These are phyloP conservation scores for Phaseolus coccineus DNA, from an alignment of 331 rosid genomes.

Conservation along the genomic window DNA sequence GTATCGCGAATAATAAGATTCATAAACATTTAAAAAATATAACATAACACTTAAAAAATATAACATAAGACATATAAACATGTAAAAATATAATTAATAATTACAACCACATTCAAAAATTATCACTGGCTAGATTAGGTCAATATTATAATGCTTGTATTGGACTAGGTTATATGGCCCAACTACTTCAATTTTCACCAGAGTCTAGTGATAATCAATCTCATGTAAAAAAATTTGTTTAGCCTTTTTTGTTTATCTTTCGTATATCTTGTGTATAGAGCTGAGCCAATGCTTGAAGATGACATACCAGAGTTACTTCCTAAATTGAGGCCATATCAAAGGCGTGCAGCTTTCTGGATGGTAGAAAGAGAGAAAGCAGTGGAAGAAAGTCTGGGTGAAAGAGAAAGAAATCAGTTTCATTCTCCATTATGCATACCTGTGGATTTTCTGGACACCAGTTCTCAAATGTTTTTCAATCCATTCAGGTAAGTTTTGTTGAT, in stretches of 20 bases:
- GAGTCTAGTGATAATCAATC: conserved; percentile 11
- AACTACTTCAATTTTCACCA: conserved; percentile 18
- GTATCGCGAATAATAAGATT: no score
- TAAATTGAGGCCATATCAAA: conserved; percentile 87
- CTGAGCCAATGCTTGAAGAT: conserved; percentile 74
- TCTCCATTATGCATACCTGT: conserved; percentile 86
- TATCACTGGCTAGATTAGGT: no score
- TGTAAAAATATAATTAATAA: no score
- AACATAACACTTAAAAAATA: no score
- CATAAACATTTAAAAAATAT: no score
- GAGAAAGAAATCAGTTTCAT: conserved; percentile 54
- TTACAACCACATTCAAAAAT: no score
- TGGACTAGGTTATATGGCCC: no score
- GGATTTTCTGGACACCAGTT: conserved; percentile 66
- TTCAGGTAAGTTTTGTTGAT: conserved; percentile 71
- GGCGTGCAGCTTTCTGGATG: conserved; percentile 98
- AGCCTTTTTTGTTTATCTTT: conserved; percentile 34
- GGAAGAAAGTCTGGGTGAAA: conserved; percentile 53
- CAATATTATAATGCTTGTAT: no score
- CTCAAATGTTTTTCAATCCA: conserved; percentile 86
- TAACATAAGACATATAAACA: no score
- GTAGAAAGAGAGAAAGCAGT: conserved; percentile 74
- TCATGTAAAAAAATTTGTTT: conserved; percentile 20
- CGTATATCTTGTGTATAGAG: conserved; percentile 58
- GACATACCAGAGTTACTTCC: conserved; percentile 86